Evolutionary conservation across 345 rosid genomes (phyloP).

Genomic region (Salix brachista): DNA sequence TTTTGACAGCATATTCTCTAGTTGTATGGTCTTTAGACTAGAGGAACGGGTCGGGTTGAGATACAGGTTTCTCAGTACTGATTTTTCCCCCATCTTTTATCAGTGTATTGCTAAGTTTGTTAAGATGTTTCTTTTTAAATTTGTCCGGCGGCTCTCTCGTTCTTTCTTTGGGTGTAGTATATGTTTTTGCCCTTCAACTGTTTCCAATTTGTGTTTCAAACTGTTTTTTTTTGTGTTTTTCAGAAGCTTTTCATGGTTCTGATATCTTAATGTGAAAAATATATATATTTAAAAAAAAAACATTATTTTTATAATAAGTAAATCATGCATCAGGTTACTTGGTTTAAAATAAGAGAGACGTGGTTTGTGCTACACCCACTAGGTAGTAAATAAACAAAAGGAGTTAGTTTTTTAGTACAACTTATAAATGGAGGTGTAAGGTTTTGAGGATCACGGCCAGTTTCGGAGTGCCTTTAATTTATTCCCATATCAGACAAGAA

Average conservation of each 20-base stretch:
- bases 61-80: slow-evolving; percentile 9
- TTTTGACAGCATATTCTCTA: slow-evolving; percentile 15
- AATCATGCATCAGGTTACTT: no score
- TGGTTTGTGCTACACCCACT: not conserved
- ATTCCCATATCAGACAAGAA: slow-evolving; percentile 8
- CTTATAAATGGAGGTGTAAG: not conserved
- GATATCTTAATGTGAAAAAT: no score
- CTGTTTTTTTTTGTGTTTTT: no score
- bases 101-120: slow-evolving; percentile 24
- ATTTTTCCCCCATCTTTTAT: not conserved
- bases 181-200: no score
- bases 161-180: not conserved
- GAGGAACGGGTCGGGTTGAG: slow-evolving; percentile 5
- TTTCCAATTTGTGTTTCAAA: no score
- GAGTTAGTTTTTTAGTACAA: not conserved
- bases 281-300: no score
- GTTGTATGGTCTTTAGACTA: not conserved
- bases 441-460: not conserved
- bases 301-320: no score
- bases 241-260: no score
- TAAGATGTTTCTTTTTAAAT: slow-evolving; percentile 3
- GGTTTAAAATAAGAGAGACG: not conserved
- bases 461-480: not conserved
- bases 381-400: not conserved
- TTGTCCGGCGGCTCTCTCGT: not conserved